These are phyloP conservation scores for Corchorus capsularis DNA, from an alignment of 345 rosid species.

Conservation along the genomic window DNA sequence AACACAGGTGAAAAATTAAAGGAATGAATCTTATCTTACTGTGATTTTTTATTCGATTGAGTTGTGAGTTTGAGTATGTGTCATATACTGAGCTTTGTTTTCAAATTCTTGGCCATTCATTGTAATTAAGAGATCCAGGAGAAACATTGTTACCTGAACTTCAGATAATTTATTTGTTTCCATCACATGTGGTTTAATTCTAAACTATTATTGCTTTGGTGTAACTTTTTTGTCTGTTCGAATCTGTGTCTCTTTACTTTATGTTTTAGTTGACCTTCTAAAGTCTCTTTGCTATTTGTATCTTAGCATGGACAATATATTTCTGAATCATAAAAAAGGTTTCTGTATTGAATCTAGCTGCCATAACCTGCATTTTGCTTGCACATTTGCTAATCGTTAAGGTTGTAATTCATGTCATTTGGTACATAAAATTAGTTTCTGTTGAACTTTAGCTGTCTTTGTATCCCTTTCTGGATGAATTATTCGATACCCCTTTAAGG, in stretches of 20 bases:
- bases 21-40: not conserved
- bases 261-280: not conserved
- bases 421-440: not conserved
- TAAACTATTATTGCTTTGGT: not conserved
- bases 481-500: slow-evolving; percentile 5
- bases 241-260: not conserved
- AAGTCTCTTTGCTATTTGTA: not conserved
- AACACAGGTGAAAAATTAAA: not conserved
- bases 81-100: not conserved
- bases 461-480: not conserved
- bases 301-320: not conserved
- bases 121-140: not conserved
- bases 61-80: slow-evolving; percentile 8
- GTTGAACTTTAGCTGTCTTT: not conserved
- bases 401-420: no score
- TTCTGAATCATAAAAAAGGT: not conserved
- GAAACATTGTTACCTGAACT: not conserved
- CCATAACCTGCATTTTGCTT: not conserved
- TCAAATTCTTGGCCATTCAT: not conserved
- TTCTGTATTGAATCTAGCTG: not conserved
- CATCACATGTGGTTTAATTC: not conserved
- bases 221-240: not conserved
- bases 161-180: not conserved
- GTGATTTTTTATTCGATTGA: not conserved
- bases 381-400: not conserved